These are phyloP conservation scores for Hypoxylon sp. DNA, from an alignment of 2,329 filamentous ascomycete genomes.

Conservation along the genomic window DNA sequence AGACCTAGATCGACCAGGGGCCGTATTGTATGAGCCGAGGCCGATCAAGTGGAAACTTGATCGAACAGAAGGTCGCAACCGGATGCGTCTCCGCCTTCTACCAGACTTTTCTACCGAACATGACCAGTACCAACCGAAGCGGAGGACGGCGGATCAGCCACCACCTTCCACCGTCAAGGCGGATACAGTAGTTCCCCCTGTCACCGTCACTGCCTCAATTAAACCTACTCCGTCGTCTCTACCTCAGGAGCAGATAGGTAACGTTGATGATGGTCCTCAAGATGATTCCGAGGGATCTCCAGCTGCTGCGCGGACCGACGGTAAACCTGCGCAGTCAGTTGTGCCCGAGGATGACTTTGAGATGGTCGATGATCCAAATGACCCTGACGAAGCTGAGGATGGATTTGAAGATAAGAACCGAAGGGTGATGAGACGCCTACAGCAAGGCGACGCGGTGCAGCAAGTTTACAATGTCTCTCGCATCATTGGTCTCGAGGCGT, in stretches of 20 bases:
- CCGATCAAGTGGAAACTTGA: constrained; percentile 89
- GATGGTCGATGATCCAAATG: constrained; percentile 91
- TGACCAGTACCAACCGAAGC: constrained; percentile 86
- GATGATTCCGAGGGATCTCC: constrained; percentile 35
- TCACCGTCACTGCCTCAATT: constrained; percentile 32
- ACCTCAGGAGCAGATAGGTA: constrained; percentile 40
- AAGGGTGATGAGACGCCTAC: constrained; percentile 94
- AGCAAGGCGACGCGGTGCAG: constrained; percentile 91
- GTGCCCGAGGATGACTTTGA: constrained; percentile 91
- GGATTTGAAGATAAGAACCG: constrained; percentile 97
- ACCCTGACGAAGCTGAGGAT: constrained; percentile 78
- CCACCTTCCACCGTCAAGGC: constrained; percentile 54
- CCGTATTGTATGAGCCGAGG: constrained; percentile 77
- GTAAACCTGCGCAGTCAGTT: constrained; percentile 48
- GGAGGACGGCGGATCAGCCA: constrained; percentile 66
- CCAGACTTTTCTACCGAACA: constrained; percentile 78
- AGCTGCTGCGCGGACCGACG: constrained; percentile 46
- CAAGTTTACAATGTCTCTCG: constrained; percentile 95
- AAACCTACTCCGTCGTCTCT: constrained; percentile 39
- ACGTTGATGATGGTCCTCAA: constrained; percentile 37
- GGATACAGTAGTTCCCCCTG: constrained; percentile 39
- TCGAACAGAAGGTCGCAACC: constrained; percentile 92
- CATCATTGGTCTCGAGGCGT: constrained; percentile 92
- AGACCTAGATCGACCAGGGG: constrained; percentile 82
- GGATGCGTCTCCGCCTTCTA: constrained; percentile 90